Evolutionary conservation across 2,329 filamentous ascomycete genomes (phyloP).

Genomic region (Bipolaris zeicola): DNA sequence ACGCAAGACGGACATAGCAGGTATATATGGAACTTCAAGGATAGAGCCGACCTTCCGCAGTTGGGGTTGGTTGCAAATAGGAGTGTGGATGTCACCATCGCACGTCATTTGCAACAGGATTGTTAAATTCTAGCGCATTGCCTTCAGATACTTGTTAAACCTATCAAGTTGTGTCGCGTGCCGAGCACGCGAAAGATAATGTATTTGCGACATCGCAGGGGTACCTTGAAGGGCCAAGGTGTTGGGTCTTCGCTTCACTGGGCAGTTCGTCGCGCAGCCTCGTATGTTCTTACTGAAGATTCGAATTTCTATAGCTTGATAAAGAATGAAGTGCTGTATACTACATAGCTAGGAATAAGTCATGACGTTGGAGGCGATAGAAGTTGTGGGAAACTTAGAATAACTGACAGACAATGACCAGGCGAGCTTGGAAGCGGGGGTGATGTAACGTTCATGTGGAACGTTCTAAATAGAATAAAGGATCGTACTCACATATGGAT

Average conservation of each 20-base stretch:
- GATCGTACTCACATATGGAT: neutral
- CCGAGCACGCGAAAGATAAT: neutral
- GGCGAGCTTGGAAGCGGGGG: neutral
- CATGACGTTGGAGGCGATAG: neutral
- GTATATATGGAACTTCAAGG: neutral
- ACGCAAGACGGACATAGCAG: neutral
- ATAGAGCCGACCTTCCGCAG: neutral
- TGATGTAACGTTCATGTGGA: neutral
- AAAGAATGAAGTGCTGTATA: neutral
- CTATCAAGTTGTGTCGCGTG: neutral
- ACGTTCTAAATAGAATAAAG: neutral
- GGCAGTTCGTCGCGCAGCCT: neutral
- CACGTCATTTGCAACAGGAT: neutral
- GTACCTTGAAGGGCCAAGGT: neutral
- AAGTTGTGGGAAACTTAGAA: too few relatives aligned
- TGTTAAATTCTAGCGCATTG: neutral
- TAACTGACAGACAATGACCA: neutral
- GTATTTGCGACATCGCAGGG: neutral
- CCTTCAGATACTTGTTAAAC: neutral
- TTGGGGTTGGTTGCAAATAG: neutral
- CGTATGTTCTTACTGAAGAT: neutral
- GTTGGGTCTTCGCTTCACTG: neutral
- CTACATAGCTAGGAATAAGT: neutral
- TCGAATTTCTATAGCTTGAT: neutral
- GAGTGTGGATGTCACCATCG: neutral